phyloP scores from a whole-genome alignment of 257 asterid species.

The Penstemon davidsonii region DNA sequence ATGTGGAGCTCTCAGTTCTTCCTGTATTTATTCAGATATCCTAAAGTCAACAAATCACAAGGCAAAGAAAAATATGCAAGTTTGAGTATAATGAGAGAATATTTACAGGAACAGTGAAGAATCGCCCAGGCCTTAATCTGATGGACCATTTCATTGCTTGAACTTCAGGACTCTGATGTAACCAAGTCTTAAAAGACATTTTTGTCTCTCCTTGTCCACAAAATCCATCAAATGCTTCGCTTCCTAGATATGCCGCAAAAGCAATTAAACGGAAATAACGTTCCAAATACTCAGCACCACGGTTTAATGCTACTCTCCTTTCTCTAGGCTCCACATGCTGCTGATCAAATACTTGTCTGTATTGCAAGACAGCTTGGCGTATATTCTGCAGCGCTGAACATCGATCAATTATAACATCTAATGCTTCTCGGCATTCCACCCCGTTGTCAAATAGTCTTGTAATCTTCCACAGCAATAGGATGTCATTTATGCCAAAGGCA shows the following conservation, averaged over 20 bases:
- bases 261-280: conserved; percentile 96
- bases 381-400: conserved; percentile 95
- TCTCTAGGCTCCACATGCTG: conserved; percentile 96
- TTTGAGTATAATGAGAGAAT: conserved; percentile 36
- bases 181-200: conserved; percentile 89
- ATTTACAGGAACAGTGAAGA: conserved; percentile 90
- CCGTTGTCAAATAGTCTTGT: conserved; percentile 97
- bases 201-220: conserved; percentile 77
- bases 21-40: conserved; percentile 57
- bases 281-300: conserved; percentile 99
- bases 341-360: conserved; percentile 83
- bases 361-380: conserved; percentile 96
- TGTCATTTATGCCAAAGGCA: conserved; percentile 93
- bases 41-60: conserved; percentile 38
- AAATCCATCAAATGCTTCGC: conserved; percentile 95
- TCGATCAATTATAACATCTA: conserved; percentile 88
- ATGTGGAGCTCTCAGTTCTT: conserved; percentile 90
- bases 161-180: conserved; percentile 90
- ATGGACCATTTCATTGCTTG: conserved; percentile 99
- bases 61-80: conserved; percentile 31
- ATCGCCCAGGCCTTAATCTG: conserved; percentile 91
- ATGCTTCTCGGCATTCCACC: conserved; percentile 93
- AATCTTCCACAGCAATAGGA: conserved; percentile 82
- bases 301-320: conserved; percentile 91
- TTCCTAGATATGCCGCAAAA: conserved; percentile 97